Evolutionary conservation across 164 flowering plant genomes (phyloP).

Genomic region (Cinnamomum micranthum): DNA sequence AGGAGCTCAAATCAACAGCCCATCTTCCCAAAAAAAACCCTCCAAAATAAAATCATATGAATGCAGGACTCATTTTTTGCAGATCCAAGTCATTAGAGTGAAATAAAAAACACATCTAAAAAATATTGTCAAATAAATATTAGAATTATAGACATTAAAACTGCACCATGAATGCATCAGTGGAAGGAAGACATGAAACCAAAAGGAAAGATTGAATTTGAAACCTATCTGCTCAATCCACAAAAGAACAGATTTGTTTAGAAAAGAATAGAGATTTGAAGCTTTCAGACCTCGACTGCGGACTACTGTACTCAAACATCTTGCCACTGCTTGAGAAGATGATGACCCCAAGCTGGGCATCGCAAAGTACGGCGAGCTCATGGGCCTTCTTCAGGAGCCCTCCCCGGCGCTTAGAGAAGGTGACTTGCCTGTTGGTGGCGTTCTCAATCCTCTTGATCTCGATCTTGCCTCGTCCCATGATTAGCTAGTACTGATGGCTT

Average conservation of each 20-base stretch:
- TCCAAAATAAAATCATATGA: too few relatives aligned
- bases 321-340: conserved; percentile 44
- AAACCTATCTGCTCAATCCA: background rate
- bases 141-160: background rate
- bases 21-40: background rate
- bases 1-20: background rate
- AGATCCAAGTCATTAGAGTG: background rate
- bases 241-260: background rate
- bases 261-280: background rate
- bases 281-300: conserved; percentile 15
- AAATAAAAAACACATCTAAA: background rate
- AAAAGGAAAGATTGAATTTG: background rate
- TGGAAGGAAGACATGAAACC: background rate
- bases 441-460: conserved; percentile 40
- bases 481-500: conserved; percentile 4
- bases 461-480: conserved; percentile 34
- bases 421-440: conserved; percentile 39
- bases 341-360: conserved; percentile 50
- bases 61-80: background rate
- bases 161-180: background rate
- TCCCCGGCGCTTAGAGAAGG: conserved; percentile 43
- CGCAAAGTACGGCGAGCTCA: conserved; percentile 48
- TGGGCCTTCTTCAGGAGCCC: conserved; percentile 50
- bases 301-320: conserved; percentile 26
- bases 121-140: background rate